These are phyloP conservation scores for Xerophyta viscosa DNA, from an alignment of 106 monocot species.

Conservation along the genomic window DNA sequence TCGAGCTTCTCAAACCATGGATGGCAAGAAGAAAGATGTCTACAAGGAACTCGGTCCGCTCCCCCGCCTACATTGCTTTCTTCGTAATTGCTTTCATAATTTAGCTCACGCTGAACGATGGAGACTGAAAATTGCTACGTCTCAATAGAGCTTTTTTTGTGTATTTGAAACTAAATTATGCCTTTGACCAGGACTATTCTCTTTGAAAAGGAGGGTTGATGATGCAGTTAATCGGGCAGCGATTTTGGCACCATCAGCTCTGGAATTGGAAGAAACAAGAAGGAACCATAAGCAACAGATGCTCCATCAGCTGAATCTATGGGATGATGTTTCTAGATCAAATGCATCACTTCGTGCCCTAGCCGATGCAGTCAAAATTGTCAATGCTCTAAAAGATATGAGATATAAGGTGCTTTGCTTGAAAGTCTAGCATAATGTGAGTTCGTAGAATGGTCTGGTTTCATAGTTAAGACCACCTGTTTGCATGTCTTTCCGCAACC, in stretches of 20 bases:
- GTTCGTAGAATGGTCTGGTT: slow-evolving; percentile 12
- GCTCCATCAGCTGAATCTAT: slow-evolving; percentile 37
- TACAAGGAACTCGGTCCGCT: slow-evolving; percentile 43
- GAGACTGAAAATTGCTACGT: too few relatives aligned
- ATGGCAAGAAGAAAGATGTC: slow-evolving; percentile 14
- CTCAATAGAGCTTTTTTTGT: too few relatives aligned
- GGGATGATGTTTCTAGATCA: slow-evolving; percentile 53
- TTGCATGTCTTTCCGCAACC: too few relatives aligned
- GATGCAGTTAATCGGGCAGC: slow-evolving; percentile 56
- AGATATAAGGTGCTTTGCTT: slow-evolving; percentile 76
- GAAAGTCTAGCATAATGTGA: slow-evolving; percentile 31
- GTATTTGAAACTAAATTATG: too few relatives aligned
- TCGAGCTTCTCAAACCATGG: slow-evolving; percentile 26
- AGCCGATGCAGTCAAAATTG: slow-evolving; percentile 43
- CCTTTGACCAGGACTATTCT: slow-evolving; percentile 45
- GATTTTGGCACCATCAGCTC: slow-evolving; percentile 37
- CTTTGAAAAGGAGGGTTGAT: slow-evolving; percentile 72
- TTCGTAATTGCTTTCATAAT: too few relatives aligned
- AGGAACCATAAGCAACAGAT: slow-evolving; percentile 49
- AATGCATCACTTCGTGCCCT: slow-evolving; percentile 50
- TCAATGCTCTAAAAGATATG: slow-evolving; percentile 71
- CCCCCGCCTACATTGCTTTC: not conserved
- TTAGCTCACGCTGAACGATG: too few relatives aligned
- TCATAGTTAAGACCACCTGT: not conserved
- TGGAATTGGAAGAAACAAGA: slow-evolving; percentile 63